These are phyloP conservation scores for Hypsizygus marmoreus DNA, from an alignment of 768 basidiomycete genomes.

Conservation along the genomic window DNA sequence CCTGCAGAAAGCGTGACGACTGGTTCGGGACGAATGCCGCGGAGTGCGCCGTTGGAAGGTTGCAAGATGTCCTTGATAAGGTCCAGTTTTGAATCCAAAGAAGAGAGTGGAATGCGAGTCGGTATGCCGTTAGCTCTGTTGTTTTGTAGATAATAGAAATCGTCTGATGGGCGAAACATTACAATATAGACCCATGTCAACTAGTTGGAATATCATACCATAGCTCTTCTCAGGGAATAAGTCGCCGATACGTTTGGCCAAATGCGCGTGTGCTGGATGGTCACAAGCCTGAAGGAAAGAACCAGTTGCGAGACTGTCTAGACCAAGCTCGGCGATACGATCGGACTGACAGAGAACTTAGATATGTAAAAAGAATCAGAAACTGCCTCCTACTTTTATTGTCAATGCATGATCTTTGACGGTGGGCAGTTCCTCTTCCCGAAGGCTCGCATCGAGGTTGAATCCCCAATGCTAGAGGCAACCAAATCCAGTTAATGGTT, in stretches of 20 bases:
- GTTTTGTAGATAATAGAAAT: slow-evolving; percentile 60
- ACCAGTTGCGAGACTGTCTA: slow-evolving; percentile 53
- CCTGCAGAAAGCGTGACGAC: slow-evolving; percentile 56
- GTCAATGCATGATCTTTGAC: slow-evolving; percentile 52
- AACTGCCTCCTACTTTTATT: slow-evolving; percentile 42
- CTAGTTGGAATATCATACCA: slow-evolving; percentile 39
- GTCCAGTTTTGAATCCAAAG: slow-evolving; percentile 45
- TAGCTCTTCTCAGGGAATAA: slow-evolving; percentile 60
- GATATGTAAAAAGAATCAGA: background rate
- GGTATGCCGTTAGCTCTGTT: slow-evolving; percentile 39
- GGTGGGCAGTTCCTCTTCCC: slow-evolving; percentile 40
- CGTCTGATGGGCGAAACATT: slow-evolving; percentile 42
- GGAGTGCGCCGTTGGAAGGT: slow-evolving; percentile 30
- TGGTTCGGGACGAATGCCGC: slow-evolving; percentile 37
- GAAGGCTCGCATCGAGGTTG: slow-evolving; percentile 72
- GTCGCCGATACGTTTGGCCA: slow-evolving; percentile 56
- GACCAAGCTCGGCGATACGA: slow-evolving; percentile 53
- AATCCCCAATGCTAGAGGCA: slow-evolving; percentile 74
- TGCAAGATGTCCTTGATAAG: slow-evolving; percentile 45
- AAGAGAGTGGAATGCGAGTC: slow-evolving; percentile 45
- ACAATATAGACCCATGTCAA: background rate
- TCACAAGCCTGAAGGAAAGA: slow-evolving; percentile 46
- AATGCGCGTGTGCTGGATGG: slow-evolving; percentile 51
- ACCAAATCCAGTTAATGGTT: background rate
- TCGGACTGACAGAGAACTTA: slow-evolving; percentile 41